Evolutionary conservation across 257 asterid genomes (phyloP).

Genomic region (Fraxinus anomala): DNA sequence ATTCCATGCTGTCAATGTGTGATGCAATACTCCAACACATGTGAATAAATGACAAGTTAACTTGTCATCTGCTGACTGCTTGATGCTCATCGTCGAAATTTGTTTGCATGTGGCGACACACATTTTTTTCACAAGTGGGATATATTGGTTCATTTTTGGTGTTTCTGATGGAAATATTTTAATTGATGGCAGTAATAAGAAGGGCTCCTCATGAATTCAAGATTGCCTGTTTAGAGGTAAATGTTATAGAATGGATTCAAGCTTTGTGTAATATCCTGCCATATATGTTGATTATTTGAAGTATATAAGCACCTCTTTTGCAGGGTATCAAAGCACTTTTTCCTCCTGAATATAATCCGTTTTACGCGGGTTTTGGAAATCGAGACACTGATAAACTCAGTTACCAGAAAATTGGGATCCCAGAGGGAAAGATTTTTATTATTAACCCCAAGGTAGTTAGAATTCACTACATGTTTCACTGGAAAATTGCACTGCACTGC

Average conservation of each 20-base stretch:
- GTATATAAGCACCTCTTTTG: slow-evolving; percentile 15
- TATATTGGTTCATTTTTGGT: background rate
- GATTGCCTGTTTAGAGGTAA: slow-evolving; percentile 98
- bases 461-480: background rate
- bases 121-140: background rate
- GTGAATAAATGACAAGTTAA: too few relatives aligned
- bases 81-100: background rate
- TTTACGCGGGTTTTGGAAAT: slow-evolving; percentile 97
- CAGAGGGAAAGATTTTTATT: slow-evolving; percentile 94
- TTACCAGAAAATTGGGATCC: slow-evolving; percentile 94
- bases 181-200: slow-evolving; percentile 70
- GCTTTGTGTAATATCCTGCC: background rate
- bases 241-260: background rate
- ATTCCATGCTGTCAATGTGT: too few relatives aligned
- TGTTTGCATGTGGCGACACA: background rate
- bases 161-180: background rate
- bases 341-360: slow-evolving; percentile 92
- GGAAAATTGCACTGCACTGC: background rate
- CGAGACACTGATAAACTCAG: slow-evolving; percentile 98
- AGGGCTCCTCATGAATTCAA: slow-evolving; percentile 99
- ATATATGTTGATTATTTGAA: background rate
- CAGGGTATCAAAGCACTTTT: slow-evolving; percentile 97
- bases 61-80: too few relatives aligned
- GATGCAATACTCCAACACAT: too few relatives aligned
- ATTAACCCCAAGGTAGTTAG: slow-evolving; percentile 87